Conservation (phyloP, 1,284 basidiomycete genomes). For the Puccinia hordei region DNA sequence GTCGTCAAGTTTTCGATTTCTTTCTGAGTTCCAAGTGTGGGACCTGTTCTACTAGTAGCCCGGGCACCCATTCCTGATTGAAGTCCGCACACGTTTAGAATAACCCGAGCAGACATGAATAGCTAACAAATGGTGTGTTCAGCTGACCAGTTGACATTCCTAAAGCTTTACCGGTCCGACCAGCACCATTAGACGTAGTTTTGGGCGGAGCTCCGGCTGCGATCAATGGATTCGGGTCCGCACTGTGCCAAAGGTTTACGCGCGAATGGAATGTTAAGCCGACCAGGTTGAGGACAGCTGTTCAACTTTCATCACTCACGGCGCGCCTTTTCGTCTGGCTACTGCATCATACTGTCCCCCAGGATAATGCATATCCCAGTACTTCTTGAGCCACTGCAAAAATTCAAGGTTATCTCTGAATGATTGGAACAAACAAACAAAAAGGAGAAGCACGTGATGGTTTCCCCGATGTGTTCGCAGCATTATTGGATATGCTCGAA, state of each 20-base stretch:
- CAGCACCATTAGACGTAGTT: slow-evolving; percentile 53
- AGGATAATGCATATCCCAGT: slow-evolving; percentile 89
- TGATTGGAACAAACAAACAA: background rate
- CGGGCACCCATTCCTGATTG: slow-evolving; percentile 27
- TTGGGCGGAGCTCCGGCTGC: slow-evolving; percentile 33
- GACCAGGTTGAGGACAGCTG: background rate
- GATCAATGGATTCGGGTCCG: slow-evolving; percentile 46
- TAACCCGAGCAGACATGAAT: background rate
- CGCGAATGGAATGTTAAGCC: background rate
- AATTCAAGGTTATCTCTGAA: slow-evolving; percentile 95
- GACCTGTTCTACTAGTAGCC: slow-evolving; percentile 37
- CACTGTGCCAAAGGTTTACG: background rate
- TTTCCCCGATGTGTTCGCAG: background rate
- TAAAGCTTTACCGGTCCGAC: slow-evolving; percentile 38
- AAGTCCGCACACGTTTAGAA: background rate
- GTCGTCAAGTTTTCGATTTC: slow-evolving; percentile 68
- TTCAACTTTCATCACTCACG: slow-evolving; percentile 52
- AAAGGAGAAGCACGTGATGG: background rate
- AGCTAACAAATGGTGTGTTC: background rate
- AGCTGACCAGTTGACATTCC: slow-evolving; percentile 19
- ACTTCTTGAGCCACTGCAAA: slow-evolving; percentile 93
- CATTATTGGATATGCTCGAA: background rate
- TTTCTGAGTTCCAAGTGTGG: slow-evolving; percentile 56
- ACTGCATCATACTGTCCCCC: slow-evolving; percentile 87
- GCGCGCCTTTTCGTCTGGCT: slow-evolving; percentile 72